Conservation (phyloP, 2,329 filamentous ascomycete genomes). For the Didymella sp. region DNA sequence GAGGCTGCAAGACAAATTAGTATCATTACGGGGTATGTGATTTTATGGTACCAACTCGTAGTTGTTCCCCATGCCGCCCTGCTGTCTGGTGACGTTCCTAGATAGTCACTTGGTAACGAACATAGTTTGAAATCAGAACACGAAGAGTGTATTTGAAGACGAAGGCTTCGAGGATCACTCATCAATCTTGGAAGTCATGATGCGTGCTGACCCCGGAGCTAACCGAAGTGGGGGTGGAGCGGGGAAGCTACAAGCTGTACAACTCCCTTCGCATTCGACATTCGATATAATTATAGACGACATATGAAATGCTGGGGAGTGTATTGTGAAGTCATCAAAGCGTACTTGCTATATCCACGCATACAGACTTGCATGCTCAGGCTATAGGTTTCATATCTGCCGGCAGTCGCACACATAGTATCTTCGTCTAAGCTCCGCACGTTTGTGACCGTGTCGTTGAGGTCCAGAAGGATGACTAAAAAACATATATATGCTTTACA, state of each 20-base stretch:
- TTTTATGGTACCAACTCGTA: constrained; percentile 12
- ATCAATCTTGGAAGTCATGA: constrained; percentile 6
- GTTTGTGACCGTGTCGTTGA: not conserved
- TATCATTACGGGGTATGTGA: too few species aligned
- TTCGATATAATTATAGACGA: too few species aligned
- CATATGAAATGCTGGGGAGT: too few species aligned
- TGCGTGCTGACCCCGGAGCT: constrained; percentile 8
- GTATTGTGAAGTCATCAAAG: not conserved
- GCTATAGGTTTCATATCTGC: not conserved
- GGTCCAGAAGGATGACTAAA: too few species aligned
- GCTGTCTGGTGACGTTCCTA: not conserved
- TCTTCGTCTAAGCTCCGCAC: not conserved
- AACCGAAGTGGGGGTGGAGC: constrained; percentile 11
- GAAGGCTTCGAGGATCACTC: not conserved
- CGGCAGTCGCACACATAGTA: not conserved
- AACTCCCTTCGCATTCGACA: not conserved
- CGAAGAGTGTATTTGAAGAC: not conserved
- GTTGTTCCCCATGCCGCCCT: constrained; percentile 17
- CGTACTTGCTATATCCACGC: not conserved
- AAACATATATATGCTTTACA: too few species aligned
- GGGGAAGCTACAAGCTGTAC: constrained; percentile 7
- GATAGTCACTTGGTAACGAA: constrained; percentile 3
- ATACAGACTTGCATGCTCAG: not conserved
- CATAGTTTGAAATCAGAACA: not conserved
- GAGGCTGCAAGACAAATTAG: constrained; percentile 41